phyloP scores from a whole-genome alignment of 257 asterid genomes.

The Fraxinus anomala region DNA sequence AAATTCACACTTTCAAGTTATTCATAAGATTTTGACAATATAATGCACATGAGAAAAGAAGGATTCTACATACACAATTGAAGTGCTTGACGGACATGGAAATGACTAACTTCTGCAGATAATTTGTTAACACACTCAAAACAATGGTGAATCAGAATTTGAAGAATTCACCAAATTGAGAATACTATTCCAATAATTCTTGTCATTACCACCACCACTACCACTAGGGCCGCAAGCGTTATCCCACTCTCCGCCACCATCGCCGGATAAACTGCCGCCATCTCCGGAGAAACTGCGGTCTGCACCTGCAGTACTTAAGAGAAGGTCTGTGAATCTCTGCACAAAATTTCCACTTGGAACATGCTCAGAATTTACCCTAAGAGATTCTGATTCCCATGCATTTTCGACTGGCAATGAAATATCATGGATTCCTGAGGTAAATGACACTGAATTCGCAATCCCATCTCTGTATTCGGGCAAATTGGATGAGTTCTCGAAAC shows the following conservation, averaged over 20 bases:
- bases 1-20: background rate
- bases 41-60: background rate
- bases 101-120: background rate
- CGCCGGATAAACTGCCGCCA: conserved; percentile 43
- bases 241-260: conserved; percentile 60
- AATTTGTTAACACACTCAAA: conserved; percentile 35
- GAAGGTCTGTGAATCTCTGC: conserved; percentile 74
- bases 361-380: conserved; percentile 33
- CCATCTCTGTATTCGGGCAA: conserved; percentile 45
- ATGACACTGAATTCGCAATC: conserved; percentile 25
- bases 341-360: conserved; percentile 51
- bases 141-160: conserved; percentile 58
- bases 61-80: conserved; percentile 19
- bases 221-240: conserved; percentile 32
- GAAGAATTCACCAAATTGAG: conserved; percentile 73
- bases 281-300: conserved; percentile 44
- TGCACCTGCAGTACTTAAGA: conserved; percentile 50
- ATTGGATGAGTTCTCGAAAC: conserved; percentile 27
- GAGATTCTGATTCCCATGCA: conserved; percentile 42
- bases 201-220: conserved; percentile 38
- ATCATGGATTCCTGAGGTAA: conserved; percentile 31
- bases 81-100: background rate
- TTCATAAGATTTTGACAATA: background rate
- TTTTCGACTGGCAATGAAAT: conserved; percentile 31
- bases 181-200: conserved; percentile 86